Percentiles rank a stretch among this genome's conserved stretches.
These are phyloP conservation scores for Rhinocladiella mackenziei DNA, from an alignment of 2,329 filamentous ascomycete species.

Conservation along the genomic window DNA sequence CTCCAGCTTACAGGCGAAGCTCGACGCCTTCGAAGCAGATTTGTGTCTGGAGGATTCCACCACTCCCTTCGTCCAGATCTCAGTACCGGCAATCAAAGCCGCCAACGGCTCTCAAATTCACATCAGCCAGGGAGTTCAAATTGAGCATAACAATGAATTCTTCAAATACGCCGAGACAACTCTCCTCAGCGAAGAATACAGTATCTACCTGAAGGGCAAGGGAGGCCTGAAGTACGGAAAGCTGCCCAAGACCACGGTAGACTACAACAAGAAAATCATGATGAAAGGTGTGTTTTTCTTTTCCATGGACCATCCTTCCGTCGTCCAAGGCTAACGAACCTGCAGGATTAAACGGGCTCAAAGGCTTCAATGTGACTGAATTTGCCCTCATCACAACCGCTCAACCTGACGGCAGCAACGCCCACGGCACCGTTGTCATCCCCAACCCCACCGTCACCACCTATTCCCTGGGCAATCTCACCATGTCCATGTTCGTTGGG, in stretches of 20 bases:
- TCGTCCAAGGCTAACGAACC: no score
- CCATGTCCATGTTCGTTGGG: conserved; percentile 50
- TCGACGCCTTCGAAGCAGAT: conserved; percentile 52
- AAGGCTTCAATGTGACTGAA: conserved; percentile 48
- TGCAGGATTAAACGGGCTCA: conserved; percentile 56
- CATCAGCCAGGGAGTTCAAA: conserved; percentile 42
- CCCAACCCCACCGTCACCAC: conserved; percentile 59
- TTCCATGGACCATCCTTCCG: no score
- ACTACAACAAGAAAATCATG: conserved; percentile 55
- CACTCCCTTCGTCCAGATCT: conserved; percentile 43
- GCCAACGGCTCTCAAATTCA: conserved; percentile 41
- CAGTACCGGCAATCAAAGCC: conserved; percentile 45
- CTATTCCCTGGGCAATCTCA: conserved; percentile 56
- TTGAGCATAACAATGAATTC: conserved; percentile 47
- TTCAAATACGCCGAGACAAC: conserved; percentile 48
- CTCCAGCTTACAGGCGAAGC: conserved; percentile 51
- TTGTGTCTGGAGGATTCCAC: conserved; percentile 46
- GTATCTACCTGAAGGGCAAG: conserved; percentile 49
- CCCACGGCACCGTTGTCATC: conserved; percentile 52
- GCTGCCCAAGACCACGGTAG: conserved; percentile 49
- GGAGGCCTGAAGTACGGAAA: conserved; percentile 50
- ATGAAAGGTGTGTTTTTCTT: conserved; percentile 53
- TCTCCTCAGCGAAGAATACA: conserved; percentile 48
- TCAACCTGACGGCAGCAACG: conserved; percentile 48
- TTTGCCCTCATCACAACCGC: conserved; percentile 44